A percentile compares a stretch with the other conserved stretches of the same genome.
Conservation (phyloP, 1,139 yeast species). For the Sugiyamaella xylanicola region DNA sequence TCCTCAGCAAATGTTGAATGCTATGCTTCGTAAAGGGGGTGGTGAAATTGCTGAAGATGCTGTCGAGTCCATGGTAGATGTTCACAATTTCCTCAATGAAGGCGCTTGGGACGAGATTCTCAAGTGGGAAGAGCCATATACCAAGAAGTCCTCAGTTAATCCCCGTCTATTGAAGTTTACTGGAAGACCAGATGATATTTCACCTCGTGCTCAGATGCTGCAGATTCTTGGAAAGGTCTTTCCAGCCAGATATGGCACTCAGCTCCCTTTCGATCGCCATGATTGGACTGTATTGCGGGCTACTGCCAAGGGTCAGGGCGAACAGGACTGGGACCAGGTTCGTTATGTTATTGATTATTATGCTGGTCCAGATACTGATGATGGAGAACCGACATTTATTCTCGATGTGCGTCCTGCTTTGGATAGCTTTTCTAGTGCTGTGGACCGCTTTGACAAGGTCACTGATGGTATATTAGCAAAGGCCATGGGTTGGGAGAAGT, state of each 20-base stretch:
- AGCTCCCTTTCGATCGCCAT: slow-evolving; percentile 96
- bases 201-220: slow-evolving; percentile 84
- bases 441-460: slow-evolving; percentile 65
- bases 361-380: slow-evolving; percentile 84
- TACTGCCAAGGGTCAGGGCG: slow-evolving; percentile 42
- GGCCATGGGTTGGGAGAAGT: slow-evolving; percentile 47
- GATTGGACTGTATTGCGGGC: slow-evolving; percentile 94
- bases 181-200: slow-evolving; percentile 84
- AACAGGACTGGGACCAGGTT: slow-evolving; percentile 56
- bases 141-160: slow-evolving; percentile 53
- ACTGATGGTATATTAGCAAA: slow-evolving; percentile 49
- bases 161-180: slow-evolving; percentile 86
- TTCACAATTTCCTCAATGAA: slow-evolving; percentile 93
- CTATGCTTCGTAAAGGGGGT: slow-evolving; percentile 91
- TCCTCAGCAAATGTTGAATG: slow-evolving; percentile 98
- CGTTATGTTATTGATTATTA: slow-evolving; percentile 96
- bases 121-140: slow-evolving; percentile 77
- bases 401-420: slow-evolving; percentile 95
- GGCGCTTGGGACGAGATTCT: slow-evolving; percentile 97
- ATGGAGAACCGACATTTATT: slow-evolving; percentile 87
- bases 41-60: slow-evolving; percentile 91
- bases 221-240: slow-evolving; percentile 65
- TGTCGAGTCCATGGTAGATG: slow-evolving; percentile 95
- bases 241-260: slow-evolving; percentile 71
- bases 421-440: slow-evolving; percentile 63